phyloP scores from a whole-genome alignment of 1,139 yeast genomes.

The Suhomyces panamericanus region DNA sequence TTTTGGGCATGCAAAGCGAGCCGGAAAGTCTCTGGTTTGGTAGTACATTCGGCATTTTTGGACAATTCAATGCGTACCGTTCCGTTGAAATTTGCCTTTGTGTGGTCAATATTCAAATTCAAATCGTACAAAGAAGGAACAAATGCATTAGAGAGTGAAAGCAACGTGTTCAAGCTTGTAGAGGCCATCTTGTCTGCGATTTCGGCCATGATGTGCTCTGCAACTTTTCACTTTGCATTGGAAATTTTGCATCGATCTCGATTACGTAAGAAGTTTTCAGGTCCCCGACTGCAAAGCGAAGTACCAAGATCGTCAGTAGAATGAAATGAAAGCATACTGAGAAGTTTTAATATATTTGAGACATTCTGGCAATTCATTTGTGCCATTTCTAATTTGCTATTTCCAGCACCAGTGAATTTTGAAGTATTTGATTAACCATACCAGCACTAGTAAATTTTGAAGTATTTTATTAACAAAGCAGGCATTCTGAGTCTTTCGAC shows the following conservation, averaged over 20 bases:
- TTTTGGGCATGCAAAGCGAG: slow-evolving; percentile 45
- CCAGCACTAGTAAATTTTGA: too few species aligned
- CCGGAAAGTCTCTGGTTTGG: slow-evolving; percentile 17
- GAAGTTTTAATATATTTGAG: too few species aligned
- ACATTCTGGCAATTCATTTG: too few species aligned
- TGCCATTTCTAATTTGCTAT: too few species aligned
- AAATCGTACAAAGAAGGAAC: slow-evolving; percentile 49
- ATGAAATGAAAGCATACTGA: too few species aligned
- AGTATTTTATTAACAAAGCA: too few species aligned
- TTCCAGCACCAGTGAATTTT: too few species aligned
- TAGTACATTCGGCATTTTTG: slow-evolving; percentile 29
- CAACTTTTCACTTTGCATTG: slow-evolving; percentile 1
- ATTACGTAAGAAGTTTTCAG: not conserved
- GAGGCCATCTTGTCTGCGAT: slow-evolving; percentile 1
- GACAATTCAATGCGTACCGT: slow-evolving; percentile 34
- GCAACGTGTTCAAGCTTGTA: slow-evolving; percentile 14
- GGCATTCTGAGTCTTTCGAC: too few species aligned
- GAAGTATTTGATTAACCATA: too few species aligned
- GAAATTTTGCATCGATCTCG: slow-evolving; percentile 2
- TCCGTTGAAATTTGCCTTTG: slow-evolving; percentile 60
- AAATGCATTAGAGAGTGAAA: slow-evolving; percentile 30
- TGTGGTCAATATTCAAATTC: slow-evolving; percentile 42
- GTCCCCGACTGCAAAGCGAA: too few species aligned
- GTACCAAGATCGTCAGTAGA: too few species aligned
- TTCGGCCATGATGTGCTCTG: slow-evolving; percentile 3